Evolutionary conservation across 345 rosid genomes (phyloP), one percentile per base, ranked within the genome.

Genomic region (Eucalyptus brandiana): DNA sequence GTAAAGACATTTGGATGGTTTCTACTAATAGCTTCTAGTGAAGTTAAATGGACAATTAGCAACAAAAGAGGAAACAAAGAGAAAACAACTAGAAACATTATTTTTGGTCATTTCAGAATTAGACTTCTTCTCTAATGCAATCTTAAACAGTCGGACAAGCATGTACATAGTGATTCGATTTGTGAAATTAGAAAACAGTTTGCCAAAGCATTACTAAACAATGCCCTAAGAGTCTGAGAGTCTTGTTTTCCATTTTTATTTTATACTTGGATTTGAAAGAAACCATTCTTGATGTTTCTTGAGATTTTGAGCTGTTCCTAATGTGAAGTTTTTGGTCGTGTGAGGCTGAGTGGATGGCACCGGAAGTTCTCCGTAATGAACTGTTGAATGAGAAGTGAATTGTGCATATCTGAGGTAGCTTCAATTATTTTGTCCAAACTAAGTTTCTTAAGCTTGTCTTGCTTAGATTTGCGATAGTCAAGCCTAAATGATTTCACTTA

Each of bases 271-370:
- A 37, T 72, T 72, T 21, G 44, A 72, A 69, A 72, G 45, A 72
- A 34, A 72, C 26, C 24, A 72, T 72, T 72, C 81, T 21, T 37
- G 81, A 72, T 37, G 26, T 72, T 72, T 72, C 45, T 37, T 8
- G 37, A 19, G 81, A 72, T 72, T 72, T 72, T 72, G 81, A 72
- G 81, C 44, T 34, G 8, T 18, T 34, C 44, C 26, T 34, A 72
- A 9, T 18, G 44, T 72, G 81, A 18, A 72, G 81, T 83, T 26
- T 23, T 86, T 40, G 87, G n/a, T 47, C 24, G 7, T 87, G 87
- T 90, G 34, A 91, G 94, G 93, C 94, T 45, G 94, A 92, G 88
- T 92, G 94, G 94, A 92, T 92, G 94, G 94, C 94, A 87, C 93
- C 92, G 6, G 90, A 92, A 92, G 94, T 92, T 87, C 92, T 92